Conservation (phyloP, 2,329 filamentous ascomycete species). For the Fusarium begoniae region DNA sequence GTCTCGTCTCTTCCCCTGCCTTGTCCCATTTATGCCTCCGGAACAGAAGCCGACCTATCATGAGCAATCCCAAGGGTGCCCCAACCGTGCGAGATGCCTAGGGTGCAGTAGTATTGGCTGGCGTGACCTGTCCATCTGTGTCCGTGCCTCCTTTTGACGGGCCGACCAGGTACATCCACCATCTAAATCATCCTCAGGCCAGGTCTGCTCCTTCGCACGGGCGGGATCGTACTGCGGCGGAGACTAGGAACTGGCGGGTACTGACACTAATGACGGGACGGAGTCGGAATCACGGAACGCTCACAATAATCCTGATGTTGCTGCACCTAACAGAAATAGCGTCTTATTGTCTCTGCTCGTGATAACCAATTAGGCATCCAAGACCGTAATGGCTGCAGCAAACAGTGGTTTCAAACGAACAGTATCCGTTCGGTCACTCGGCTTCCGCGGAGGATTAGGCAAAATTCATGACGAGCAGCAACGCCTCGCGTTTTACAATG, state of each 20-base stretch:
- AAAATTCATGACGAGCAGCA: neutral
- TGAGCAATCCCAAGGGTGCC: slow-evolving; percentile 5
- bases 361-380: neutral
- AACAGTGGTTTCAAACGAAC: neutral
- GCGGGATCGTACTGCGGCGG: slow-evolving; percentile 29
- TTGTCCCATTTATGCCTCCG: slow-evolving; percentile 23
- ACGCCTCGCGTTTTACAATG: slow-evolving; percentile 1
- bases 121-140: slow-evolving; percentile 4
- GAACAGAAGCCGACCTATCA: slow-evolving; percentile 21
- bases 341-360: neutral
- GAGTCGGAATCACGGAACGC: slow-evolving; percentile 28
- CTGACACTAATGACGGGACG: slow-evolving; percentile 33
- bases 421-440: neutral
- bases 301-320: neutral
- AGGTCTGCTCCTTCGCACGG: slow-evolving; percentile 23
- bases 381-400: slow-evolving; percentile 11
- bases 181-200: neutral
- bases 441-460: neutral
- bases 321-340: slow-evolving; percentile 1
- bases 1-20: slow-evolving; percentile 13
- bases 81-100: slow-evolving; percentile 34
- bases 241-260: slow-evolving; percentile 23
- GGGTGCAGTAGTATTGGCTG: slow-evolving; percentile 15
- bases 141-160: slow-evolving; percentile 24
- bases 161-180: neutral